Percentiles rank a stretch among this genome's conserved stretches.
Conservation (phyloP, 495 filamentous ascomycete genomes). For the Xylaria scruposa region DNA sequence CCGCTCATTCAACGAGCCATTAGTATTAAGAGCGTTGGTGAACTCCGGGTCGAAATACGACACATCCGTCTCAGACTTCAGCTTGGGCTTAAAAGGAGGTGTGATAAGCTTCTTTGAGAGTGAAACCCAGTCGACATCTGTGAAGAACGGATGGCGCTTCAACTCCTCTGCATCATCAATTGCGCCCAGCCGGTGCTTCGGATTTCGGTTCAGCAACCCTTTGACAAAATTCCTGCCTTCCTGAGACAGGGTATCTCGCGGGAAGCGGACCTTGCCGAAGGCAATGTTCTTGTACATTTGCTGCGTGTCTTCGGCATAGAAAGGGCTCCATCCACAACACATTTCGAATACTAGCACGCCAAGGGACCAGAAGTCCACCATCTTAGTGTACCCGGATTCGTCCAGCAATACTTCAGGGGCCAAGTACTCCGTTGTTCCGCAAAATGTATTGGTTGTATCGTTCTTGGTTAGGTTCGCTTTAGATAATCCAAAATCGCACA, state of each 20-base stretch:
- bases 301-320: conserved; percentile 98
- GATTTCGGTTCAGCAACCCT: conserved; percentile 94
- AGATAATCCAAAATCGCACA: conserved; percentile 96
- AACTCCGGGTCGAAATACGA: conserved; percentile 99
- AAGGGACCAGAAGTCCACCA: conserved; percentile 99
- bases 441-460: conserved; percentile 98
- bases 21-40: conserved; percentile 86
- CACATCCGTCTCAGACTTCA: conserved; percentile 92
- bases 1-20: conserved; percentile 86
- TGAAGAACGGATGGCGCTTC: conserved; percentile 93
- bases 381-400: conserved; percentile 98
- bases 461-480: conserved; percentile 97
- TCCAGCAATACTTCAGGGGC: conserved; percentile 95
- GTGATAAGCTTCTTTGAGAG: conserved; percentile 87
- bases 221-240: conserved; percentile 98
- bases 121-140: conserved; percentile 89
- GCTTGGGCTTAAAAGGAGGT: conserved; percentile 97
- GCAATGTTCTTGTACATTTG: conserved; percentile 99
- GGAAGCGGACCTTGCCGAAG: conserved; percentile 97
- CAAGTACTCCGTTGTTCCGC: conserved; percentile 96
- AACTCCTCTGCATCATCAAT: conserved; percentile 92
- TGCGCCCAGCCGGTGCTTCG: conserved; percentile 91
- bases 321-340: conserved; percentile 99
- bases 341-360: conserved; percentile 98
- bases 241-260: conserved; percentile 87